Evolutionary conservation across 2,329 filamentous ascomycete genomes (phyloP).

Genomic region (Talaromyces sp.): DNA sequence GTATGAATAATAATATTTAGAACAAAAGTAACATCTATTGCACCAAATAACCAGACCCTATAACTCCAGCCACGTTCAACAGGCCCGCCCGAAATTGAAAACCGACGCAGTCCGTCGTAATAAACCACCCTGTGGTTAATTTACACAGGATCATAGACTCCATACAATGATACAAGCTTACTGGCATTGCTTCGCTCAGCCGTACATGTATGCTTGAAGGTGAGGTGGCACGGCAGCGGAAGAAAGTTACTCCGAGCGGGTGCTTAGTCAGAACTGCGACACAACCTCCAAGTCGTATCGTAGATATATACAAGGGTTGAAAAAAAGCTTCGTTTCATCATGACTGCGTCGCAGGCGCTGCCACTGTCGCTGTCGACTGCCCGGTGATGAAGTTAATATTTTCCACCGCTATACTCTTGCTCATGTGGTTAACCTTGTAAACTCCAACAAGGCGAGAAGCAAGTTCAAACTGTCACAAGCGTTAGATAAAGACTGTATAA

Average conservation of each 20-base stretch:
- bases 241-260: too few relatives aligned
- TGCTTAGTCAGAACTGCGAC: too few relatives aligned
- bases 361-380: constrained; percentile 10
- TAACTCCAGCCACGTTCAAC: not conserved
- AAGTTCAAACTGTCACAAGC: constrained; percentile 66
- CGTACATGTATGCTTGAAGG: too few relatives aligned
- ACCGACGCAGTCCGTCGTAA: not conserved
- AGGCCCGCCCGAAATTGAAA: not conserved
- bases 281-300: too few relatives aligned
- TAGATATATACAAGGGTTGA: not conserved
- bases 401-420: constrained; percentile 84
- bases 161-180: not conserved
- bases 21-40: not conserved
- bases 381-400: constrained; percentile 67
- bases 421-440: constrained; percentile 99
- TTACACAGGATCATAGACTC: not conserved
- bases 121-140: not conserved
- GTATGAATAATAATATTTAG: not conserved
- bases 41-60: not conserved
- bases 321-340: not conserved
- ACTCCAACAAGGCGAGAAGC: constrained; percentile 92
- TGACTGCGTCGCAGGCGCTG: constrained; percentile 6
- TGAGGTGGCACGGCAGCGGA: too few relatives aligned
- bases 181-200: too few relatives aligned
- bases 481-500: not conserved